These are phyloP conservation scores for Parachlorella kessleri DNA, from an alignment of 139 green algal genomes.

Conservation along the genomic window DNA sequence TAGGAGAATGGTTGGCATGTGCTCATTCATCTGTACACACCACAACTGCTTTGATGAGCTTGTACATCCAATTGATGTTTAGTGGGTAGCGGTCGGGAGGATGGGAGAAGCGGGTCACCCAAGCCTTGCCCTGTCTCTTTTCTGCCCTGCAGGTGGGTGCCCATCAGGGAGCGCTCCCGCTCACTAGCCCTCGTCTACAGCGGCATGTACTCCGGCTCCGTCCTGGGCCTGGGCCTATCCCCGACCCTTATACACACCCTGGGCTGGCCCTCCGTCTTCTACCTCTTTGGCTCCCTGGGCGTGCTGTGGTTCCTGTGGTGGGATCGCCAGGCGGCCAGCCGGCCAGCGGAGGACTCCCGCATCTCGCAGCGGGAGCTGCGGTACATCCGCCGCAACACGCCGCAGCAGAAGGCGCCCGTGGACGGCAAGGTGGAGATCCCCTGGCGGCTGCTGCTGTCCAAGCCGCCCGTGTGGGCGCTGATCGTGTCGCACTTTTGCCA, in stretches of 20 bases:
- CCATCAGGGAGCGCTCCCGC: constrained; percentile 81
- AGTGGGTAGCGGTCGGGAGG: too few species aligned
- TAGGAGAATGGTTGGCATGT: too few species aligned
- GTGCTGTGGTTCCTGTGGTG: constrained; percentile 63
- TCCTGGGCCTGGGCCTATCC: constrained; percentile 79
- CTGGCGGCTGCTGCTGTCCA: constrained; percentile 88
- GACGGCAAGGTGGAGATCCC: constrained; percentile 69
- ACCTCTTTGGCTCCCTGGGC: constrained; percentile 82
- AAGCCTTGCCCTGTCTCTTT: background rate
- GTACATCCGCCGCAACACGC: constrained; percentile 46
- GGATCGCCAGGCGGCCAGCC: constrained; percentile 55
- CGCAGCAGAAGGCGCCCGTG: background rate
- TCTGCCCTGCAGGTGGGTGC: constrained; percentile 80
- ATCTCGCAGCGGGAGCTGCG: constrained; percentile 45
- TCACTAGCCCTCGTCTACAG: constrained; percentile 94
- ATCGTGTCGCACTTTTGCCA: constrained; percentile 98
- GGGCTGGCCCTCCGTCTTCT: constrained; percentile 95
- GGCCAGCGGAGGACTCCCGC: constrained; percentile 60
- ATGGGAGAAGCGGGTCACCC: too few species aligned
- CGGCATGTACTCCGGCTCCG: constrained; percentile 95
- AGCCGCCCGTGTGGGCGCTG: constrained; percentile 92
- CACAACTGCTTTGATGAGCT: too few species aligned
- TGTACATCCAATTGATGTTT: too few species aligned
- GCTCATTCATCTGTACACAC: too few species aligned
- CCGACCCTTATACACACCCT: constrained; percentile 73